A percentile compares a stretch with the other conserved stretches of the same genome.
Evolutionary conservation across 805 yeast species (phyloP).

Genomic region (Teunomyces lycoperdinae): DNA sequence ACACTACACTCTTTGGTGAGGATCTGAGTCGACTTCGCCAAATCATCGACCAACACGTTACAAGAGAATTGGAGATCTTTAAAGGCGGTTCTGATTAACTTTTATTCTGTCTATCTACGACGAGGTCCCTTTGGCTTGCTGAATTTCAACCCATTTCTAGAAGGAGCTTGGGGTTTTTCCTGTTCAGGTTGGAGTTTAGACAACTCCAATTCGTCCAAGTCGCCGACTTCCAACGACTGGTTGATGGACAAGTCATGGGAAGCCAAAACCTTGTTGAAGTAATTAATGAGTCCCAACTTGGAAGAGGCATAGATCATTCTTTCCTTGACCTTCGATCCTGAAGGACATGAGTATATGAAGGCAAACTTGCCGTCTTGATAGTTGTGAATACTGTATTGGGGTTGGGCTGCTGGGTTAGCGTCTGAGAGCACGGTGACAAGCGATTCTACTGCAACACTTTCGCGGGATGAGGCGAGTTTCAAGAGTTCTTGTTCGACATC

Average conservation of each 20-base stretch:
- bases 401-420: conserved; percentile 39
- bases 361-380: conserved; percentile 37
- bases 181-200: conserved; percentile 35
- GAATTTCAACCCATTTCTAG: conserved; percentile 30
- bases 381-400: conserved; percentile 55
- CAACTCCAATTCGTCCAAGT: conserved; percentile 63
- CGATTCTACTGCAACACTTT: conserved; percentile 15
- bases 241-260: conserved; percentile 32
- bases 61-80: conserved; percentile 15
- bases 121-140: conserved; percentile 73
- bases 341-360: conserved; percentile 86
- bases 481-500: conserved; percentile 47
- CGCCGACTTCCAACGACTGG: conserved; percentile 67
- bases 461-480: conserved; percentile 17
- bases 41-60: conserved; percentile 24
- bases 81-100: background rate
- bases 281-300: conserved; percentile 56
- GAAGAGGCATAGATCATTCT: conserved; percentile 92
- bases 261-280: conserved; percentile 39
- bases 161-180: conserved; percentile 8
- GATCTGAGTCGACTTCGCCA: conserved; percentile 14
- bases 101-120: conserved; percentile 26
- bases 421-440: conserved; percentile 20
- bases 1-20: conserved; percentile 15
- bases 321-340: conserved; percentile 83